Conservation (phyloP, 148 eudicot genomes). For the Spergularia marina region DNA sequence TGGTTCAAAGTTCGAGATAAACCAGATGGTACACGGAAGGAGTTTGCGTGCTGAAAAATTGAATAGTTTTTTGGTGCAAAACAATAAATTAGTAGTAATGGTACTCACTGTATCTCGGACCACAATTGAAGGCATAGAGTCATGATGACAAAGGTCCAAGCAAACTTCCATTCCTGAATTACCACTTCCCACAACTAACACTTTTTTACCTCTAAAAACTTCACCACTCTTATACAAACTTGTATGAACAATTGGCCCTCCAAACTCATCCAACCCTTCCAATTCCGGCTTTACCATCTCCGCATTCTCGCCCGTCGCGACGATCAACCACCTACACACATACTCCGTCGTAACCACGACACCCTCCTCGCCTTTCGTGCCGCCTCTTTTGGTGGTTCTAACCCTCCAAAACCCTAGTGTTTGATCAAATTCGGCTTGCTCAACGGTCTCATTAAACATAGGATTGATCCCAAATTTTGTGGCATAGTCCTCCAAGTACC, state of each 20-base stretch:
- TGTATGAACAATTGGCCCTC: conserved; percentile 53
- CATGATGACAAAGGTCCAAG: conserved; percentile 72
- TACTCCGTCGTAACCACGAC: conserved; percentile 33
- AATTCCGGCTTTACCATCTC: conserved; percentile 66
- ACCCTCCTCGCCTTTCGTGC: conserved; percentile 5
- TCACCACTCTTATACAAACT: conserved; percentile 65
- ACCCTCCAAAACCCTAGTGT: conserved; percentile 56
- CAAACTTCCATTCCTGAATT: conserved; percentile 94
- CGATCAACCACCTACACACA: conserved; percentile 62
- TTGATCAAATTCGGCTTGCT: conserved; percentile 44
- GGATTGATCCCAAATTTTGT: conserved; percentile 45
- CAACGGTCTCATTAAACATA: conserved; percentile 38
- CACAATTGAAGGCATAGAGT: conserved; percentile 69
- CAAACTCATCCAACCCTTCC: conserved; percentile 51
- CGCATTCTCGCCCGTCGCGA: conserved; percentile 94
- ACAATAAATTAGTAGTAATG: conserved; percentile 1
- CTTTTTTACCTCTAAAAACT: conserved; percentile 51
- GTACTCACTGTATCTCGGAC: conserved; percentile 73
- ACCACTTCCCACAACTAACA: conserved; percentile 88
- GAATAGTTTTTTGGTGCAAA: neutral
- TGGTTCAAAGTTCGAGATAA: too few relatives aligned
- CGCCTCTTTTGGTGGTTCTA: conserved; percentile 20
- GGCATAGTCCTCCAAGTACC: conserved; percentile 53
- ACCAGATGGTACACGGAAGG: too few relatives aligned
- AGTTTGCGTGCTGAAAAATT: too few relatives aligned